Evolutionary conservation across 345 rosid species (phyloP), one percentile per base, ranked within the genome.

Genomic region (Rhizophora mangle): DNA sequence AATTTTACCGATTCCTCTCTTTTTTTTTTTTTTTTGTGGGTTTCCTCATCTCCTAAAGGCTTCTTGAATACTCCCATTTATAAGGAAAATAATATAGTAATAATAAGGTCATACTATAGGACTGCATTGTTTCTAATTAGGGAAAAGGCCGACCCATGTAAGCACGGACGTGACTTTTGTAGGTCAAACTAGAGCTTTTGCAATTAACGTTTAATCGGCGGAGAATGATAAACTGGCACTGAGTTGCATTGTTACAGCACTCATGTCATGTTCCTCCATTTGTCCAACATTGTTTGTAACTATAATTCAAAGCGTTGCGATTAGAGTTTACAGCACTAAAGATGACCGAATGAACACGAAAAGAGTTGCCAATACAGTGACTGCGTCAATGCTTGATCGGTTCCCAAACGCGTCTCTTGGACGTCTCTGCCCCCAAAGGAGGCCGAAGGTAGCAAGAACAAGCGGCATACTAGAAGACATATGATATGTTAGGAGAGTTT

Each of bases 181-280:
- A 1, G 55, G 55, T 24, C 65, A 56, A 46, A 31, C 5, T 31
- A 66, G 39, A 54, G 36, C 24, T 52, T 46, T 24, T 46, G 37
- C 26, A 29, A n/a, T 18, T 43, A 53, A 24, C 22, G 18, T 30
- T 26, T 36, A 53, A 59, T 13, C 24, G 53, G 46, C 26, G 6
- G 61, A 29, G 39, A 47, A 31, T 19, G 4, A 19, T 82, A 78
- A 73, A 61, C 77, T 74, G 80, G 79, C 78, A 74, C 29, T 55
- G 60, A 51, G 37, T 19, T 43, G 49, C 32, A 60, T 21, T 8
- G 34, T 39, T 60, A 64, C 80, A 76, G 75, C 73, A 81, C 68
- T 80, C 52, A 31, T 57, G 78, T 80, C 52, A 31, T 57, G 78
- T 82, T 69, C 76, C 70, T 83, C 84, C 81, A 77, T 75, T 78